Evolutionary conservation across 495 filamentous ascomycete genomes (phyloP).

Genomic region (Neurospora cerealis): DNA sequence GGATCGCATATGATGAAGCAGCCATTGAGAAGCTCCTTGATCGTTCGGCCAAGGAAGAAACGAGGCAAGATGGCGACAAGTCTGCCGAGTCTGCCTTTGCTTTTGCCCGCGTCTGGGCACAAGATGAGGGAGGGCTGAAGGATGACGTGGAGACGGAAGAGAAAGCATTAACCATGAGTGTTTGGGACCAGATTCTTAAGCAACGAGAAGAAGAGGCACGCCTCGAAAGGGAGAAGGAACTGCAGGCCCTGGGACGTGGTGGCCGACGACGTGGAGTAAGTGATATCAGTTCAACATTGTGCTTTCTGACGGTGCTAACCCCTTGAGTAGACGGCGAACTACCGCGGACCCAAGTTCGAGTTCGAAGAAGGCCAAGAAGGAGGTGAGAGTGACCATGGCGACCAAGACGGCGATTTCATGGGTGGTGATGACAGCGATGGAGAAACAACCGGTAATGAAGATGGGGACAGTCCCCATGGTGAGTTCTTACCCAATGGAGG

Average conservation of each 20-base stretch:
- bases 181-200: constrained; percentile 83
- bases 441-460: constrained; percentile 17
- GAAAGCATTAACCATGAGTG: constrained; percentile 44
- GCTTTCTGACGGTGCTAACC: constrained; percentile 16
- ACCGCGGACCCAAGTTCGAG: constrained; percentile 14
- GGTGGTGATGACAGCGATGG: constrained; percentile 21
- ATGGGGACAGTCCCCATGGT: constrained; percentile 9
- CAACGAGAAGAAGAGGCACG: constrained; percentile 69
- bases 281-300: not conserved
- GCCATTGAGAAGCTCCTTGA: constrained; percentile 85
- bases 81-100: constrained; percentile 71
- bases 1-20: constrained; percentile 65
- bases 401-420: constrained; percentile 23
- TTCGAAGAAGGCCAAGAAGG: constrained; percentile 20
- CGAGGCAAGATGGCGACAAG: constrained; percentile 42
- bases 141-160: constrained; percentile 47
- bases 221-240: constrained; percentile 50
- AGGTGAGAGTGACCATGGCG: constrained; percentile 16
- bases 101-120: constrained; percentile 87
- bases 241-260: constrained; percentile 71
- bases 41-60: constrained; percentile 70
- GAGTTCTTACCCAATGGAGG: constrained; percentile 6
- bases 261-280: constrained; percentile 52
- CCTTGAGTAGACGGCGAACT: constrained; percentile 15
- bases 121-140: constrained; percentile 52